phyloP scores from a whole-genome alignment of 2,329 filamentous ascomycete species.

The Septoria petroselini region DNA sequence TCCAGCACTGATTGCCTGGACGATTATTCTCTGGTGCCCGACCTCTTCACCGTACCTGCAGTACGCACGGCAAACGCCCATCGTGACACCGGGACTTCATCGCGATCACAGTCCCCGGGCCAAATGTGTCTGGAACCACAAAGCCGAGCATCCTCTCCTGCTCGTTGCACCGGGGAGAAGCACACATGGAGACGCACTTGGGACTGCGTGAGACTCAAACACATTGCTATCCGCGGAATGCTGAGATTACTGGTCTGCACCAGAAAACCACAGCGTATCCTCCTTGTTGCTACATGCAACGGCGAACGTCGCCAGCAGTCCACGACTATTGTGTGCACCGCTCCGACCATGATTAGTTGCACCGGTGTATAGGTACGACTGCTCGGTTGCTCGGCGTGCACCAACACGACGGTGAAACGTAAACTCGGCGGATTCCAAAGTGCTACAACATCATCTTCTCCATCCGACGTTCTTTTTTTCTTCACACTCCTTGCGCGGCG shows the following conservation, averaged over 20 bases:
- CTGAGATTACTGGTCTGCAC: neutral
- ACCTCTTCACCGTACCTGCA: constrained; percentile 14
- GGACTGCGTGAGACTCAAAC: neutral
- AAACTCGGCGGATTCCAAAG: constrained; percentile 23
- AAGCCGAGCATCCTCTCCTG: constrained; percentile 10
- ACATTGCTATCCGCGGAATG: neutral
- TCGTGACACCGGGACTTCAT: constrained; percentile 21
- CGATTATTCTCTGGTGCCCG: constrained; percentile 15
- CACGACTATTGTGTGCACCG: constrained; percentile 5
- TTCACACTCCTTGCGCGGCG: constrained; percentile 25
- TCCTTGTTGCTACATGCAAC: neutral
- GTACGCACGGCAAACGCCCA: constrained; percentile 23
- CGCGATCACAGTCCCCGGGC: neutral
- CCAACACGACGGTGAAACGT: constrained; percentile 24
- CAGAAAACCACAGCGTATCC: neutral
- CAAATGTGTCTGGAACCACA: constrained; percentile 4
- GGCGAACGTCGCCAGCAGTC: neutral
- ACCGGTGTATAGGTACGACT: constrained; percentile 9
- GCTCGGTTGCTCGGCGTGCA: constrained; percentile 22
- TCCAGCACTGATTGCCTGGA: no score
- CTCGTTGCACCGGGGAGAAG: neutral
- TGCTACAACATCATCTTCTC: constrained; percentile 23
- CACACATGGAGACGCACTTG: neutral
- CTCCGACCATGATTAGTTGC: constrained; percentile 13
- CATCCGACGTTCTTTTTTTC: constrained; percentile 5